These are phyloP conservation scores for Starmerella asiatica DNA, from an alignment of 805 yeast species.

Conservation along the genomic window DNA sequence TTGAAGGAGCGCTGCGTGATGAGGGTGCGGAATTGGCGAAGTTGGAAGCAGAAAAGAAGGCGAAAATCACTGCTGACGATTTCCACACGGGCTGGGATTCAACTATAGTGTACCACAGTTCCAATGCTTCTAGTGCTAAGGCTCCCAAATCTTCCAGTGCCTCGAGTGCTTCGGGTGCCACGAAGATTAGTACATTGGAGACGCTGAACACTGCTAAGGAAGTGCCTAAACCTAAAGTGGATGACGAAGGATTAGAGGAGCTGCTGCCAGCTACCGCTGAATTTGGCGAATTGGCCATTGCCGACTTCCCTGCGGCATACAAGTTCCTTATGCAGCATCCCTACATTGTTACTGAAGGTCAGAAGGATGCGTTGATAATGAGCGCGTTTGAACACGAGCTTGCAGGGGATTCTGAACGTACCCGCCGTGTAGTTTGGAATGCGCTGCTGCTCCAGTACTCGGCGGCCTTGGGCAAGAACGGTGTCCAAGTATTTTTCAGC, in stretches of 20 bases:
- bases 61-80: constrained; percentile 79
- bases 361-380: constrained; percentile 87
- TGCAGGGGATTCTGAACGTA: constrained; percentile 39
- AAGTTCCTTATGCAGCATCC: constrained; percentile 42
- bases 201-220: constrained; percentile 23
- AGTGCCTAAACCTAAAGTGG: constrained; percentile 11
- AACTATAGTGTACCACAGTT: constrained; percentile 57
- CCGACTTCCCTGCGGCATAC: constrained; percentile 39
- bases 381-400: constrained; percentile 77
- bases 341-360: constrained; percentile 61
- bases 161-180: constrained; percentile 22
- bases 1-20: constrained; percentile 43
- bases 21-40: constrained; percentile 54
- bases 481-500: constrained; percentile 54
- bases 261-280: constrained; percentile 50
- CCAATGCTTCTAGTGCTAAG: constrained; percentile 13
- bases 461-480: constrained; percentile 29
- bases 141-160: constrained; percentile 9
- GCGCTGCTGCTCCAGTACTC: constrained; percentile 68
- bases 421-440: constrained; percentile 63
- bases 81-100: constrained; percentile 84
- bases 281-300: constrained; percentile 45
- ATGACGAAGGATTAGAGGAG: constrained; percentile 22
- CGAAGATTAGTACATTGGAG: constrained; percentile 24
- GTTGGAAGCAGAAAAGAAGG: constrained; percentile 54